Base-by-base conservation (phyloP, 305 asterid species). In the Solanum hybrid region DNA sequence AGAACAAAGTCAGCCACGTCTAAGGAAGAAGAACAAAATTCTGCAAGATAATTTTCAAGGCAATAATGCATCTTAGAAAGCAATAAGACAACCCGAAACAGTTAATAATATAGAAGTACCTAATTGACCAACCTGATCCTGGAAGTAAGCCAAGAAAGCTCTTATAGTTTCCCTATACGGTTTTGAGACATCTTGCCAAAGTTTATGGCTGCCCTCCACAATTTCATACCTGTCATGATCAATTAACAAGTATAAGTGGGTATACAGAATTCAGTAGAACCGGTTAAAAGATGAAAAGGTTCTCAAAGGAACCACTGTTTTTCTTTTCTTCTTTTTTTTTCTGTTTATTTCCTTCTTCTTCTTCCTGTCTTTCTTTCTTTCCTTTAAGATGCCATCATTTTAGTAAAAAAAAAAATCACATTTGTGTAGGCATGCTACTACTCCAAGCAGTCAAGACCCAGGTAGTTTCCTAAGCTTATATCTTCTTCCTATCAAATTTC, bases 121-220 rank as follows among this genome's bases (percentile, higher is more conserved):
- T 31, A 31, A 51, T 84, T 51, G 75, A 89, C 92, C 73, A 79
- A 97, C 99, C 99, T 97, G 99, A 92, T 95, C 97, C 93, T 95
- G 99, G 92, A 97, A 97, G 93, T 95, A 97, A 79, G 93, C 98
- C 95, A 97, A 92, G 89, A 97, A 97, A 72, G 99, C 93, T 92
- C 99, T 95, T 92, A 97, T 97, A 26, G 99, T 97, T 93, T 97
- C 99, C 91, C 99, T 90, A 91, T 96, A 97, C 7, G 99, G 98
- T 93, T 96, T 97, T 80, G 99, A 97, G 91, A 96, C 98, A 80
- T 95, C 98, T 89, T 80, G 90, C 99, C 99, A 96, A 32, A 96
- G 92, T 87, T 94, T 89, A 92, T 97, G 98, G 34, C 91, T 94
- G 89, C 99, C 99, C 93, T 97, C 99, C 88, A 97, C 99, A 86